Evolutionary conservation across 1,139 yeast genomes (phyloP), one percentile per base, ranked within the genome.

Genomic region (Yamadazyma epiphylla): DNA sequence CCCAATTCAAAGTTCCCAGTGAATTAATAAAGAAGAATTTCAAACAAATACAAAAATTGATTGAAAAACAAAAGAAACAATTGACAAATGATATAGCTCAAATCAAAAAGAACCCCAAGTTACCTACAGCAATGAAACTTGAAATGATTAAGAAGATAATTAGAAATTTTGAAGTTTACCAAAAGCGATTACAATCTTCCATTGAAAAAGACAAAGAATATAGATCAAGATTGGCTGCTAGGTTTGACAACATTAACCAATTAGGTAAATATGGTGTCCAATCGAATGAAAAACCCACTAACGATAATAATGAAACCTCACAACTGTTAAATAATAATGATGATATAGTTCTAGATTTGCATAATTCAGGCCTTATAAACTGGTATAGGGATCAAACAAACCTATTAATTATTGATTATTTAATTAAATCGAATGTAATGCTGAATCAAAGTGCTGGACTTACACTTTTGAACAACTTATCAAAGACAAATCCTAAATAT

Each of bases 341-440:
- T 7, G 50, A 45, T 27, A 34, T 32, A 26, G 27, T 22, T 4
- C 46, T 67, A 23, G 70, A 66, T 34, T 46, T 67, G n/a, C 71
- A 62, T 38, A 60, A 62, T 33, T 56, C 53, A 4, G 60, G 60
- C 23, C 50, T 77, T 26, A 55, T 71, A 19, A 60, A 60, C 14
- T 80, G 87, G 82, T 79, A 76, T 46, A 60, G 77, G 37, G 74
- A 73, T 33, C 81, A 80, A 43, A 70, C 82, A 4, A 76, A 78
- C 44, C 41, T 80, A 3, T 48, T 80, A 8, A 64, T 80, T 5
- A 65, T 75, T 5, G 86, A 80, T 39, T 80, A 77, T 43, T 48
- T 81, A 3, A 60, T 77, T 29, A 70, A 77, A 41, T 59, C 71
- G 19, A 66, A 69, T 43, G 49, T 45, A 21, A 46, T 42, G 23